These are phyloP conservation scores for Fraxinus floribunda DNA, from an alignment of 305 asterid species.

Conservation along the genomic window DNA sequence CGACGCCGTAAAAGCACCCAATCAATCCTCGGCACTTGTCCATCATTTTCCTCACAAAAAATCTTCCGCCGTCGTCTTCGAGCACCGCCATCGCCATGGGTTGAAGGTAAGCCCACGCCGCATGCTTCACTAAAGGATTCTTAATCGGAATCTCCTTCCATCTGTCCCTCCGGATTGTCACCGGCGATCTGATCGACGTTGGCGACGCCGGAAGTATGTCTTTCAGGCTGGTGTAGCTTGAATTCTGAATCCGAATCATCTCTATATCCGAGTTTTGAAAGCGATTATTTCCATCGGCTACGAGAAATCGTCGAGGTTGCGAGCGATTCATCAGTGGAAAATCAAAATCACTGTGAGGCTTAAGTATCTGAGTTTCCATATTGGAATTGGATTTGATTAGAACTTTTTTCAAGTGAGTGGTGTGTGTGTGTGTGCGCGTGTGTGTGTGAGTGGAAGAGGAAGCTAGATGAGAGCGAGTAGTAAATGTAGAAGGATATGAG, in stretches of 20 bases:
- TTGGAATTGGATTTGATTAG: neutral
- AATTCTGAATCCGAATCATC: conserved; percentile 38
- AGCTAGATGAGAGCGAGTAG: neutral
- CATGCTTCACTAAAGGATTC: conserved; percentile 65
- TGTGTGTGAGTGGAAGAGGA: neutral
- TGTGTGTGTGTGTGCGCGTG: neutral
- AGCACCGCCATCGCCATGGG: conserved; percentile 41
- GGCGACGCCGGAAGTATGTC: conserved; percentile 40
- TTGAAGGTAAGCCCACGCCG: conserved; percentile 80
- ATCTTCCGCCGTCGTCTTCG: conserved; percentile 24
- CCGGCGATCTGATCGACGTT: conserved; percentile 34
- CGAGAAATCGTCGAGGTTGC: neutral
- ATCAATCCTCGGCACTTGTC: conserved; percentile 35
- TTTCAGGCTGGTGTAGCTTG: conserved; percentile 48
- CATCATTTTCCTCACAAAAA: conserved; percentile 34
- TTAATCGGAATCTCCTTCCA: conserved; percentile 66
- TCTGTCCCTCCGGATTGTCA: conserved; percentile 26
- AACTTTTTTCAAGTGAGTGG: neutral
- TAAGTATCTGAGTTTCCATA: conserved; percentile 8
- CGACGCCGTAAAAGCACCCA: conserved; percentile 54
- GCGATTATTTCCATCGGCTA: neutral
- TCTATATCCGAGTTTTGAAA: conserved; percentile 35
- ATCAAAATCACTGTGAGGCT: conserved; percentile 14
- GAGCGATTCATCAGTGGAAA: conserved; percentile 13
- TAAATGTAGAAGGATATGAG: conserved; percentile 33